Base-by-base conservation (phyloP, 176 grass and related monocot genomes). In the Pharus latifolius region DNA sequence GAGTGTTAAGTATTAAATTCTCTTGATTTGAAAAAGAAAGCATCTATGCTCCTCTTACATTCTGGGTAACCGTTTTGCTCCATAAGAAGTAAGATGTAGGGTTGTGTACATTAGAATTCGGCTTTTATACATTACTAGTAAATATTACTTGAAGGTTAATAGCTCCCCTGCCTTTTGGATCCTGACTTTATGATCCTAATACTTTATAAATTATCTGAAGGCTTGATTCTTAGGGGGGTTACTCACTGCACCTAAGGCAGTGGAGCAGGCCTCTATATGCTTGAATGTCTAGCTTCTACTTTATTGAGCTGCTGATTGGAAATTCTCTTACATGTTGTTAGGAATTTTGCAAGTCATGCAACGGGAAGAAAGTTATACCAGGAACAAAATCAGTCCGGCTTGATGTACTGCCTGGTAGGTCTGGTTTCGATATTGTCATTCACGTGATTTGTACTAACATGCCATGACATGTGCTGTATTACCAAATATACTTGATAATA, bases 261-360 rank as follows among this genome's bases (percentile, higher is more conserved):
- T n/a, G n/a, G n/a, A n/a, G n/a, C n/a, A n/a, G n/a, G n/a, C n/a
- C 1, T 1, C 3, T 69, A 30, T 62, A 9, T 61, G 14, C 25
- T 40, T 66, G 5, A 43, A 1, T 70, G 52, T 24, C 17, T 51
- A 19, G 19, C 22, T 79, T 82, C 18, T 70, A 10, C 52, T 75
- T 67, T 50, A 29, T 73, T 32, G 19, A 78, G 11, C 41, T 22
- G 19, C 23, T 80, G 67, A 69, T 79, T 35, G 17, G 63, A 71
- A 13, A 59, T 47, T 46, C 60, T 24, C 33, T 42, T 11, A 63
- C 84, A 5, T 70, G 30, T 16, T 65, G 37, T 49, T 78, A 99
- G 95, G 84, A 85, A 40, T 78, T 99, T 64, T 99, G 95, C 79
- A 99, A 91, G 44, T 79, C 82, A 55, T 99, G 95, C 82, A 88